phyloP scores from a whole-genome alignment of 208 protist genomes.

The Leishmania guyanensis region DNA sequence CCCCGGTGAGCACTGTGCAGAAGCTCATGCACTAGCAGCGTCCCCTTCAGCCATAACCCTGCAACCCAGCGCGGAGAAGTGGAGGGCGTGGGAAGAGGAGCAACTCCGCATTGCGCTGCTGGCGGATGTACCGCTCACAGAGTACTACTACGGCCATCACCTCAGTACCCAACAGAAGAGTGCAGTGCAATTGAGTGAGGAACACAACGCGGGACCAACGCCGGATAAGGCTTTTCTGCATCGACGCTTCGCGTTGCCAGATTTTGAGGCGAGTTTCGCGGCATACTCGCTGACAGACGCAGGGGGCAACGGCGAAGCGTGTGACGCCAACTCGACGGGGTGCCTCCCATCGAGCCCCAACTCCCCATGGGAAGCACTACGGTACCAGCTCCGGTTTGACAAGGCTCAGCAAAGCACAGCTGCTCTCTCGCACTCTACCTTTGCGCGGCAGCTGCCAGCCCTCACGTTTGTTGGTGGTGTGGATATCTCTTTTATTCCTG shows the following conservation, averaged over 20 bases:
- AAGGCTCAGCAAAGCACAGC: neutral
- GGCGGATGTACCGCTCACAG: constrained; percentile 36
- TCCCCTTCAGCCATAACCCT: neutral
- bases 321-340: neutral
- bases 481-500: constrained; percentile 81
- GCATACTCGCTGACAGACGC: neutral
- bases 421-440: neutral
- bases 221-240: constrained; percentile 24
- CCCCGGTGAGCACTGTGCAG: neutral
- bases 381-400: constrained; percentile 4
- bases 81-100: constrained; percentile 34
- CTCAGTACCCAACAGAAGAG: neutral
- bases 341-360: neutral
- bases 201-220: neutral
- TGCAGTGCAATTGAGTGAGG: neutral
- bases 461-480: constrained; percentile 63
- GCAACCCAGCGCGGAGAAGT: constrained; percentile 13
- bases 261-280: neutral
- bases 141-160: constrained; percentile 22
- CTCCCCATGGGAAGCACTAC: constrained; percentile 7
- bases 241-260: constrained; percentile 17
- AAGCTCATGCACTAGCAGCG: neutral
- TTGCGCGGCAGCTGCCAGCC: constrained; percentile 10
- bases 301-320: neutral
- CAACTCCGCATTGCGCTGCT: constrained; percentile 32